Percentiles rank a stretch among this genome's conserved stretches.
These are phyloP conservation scores for Leccinum uliginosum DNA, from an alignment of 768 basidiomycete genomes.

Conservation along the genomic window DNA sequence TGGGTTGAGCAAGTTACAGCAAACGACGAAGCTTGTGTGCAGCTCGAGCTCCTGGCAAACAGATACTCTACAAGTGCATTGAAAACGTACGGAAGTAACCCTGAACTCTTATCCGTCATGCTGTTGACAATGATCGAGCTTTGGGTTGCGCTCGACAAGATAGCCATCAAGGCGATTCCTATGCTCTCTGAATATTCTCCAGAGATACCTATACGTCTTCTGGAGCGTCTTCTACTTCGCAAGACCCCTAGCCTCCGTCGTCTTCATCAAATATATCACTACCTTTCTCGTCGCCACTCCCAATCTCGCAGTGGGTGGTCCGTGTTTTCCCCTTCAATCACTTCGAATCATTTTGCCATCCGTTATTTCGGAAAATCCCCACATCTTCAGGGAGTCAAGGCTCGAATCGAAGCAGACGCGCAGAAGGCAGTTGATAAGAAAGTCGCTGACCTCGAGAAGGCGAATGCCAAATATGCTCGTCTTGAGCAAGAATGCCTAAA, in stretches of 20 bases:
- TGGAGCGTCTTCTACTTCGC: conserved; percentile 25
- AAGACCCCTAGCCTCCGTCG: conserved; percentile 26
- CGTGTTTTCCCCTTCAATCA: conserved; percentile 30
- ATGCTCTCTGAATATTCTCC: conserved; percentile 31
- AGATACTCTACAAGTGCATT: conserved; percentile 26
- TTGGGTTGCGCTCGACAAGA: conserved; percentile 32
- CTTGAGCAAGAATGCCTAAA: conserved; percentile 14
- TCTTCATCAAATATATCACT: conserved; percentile 22
- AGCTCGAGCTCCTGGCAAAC: conserved; percentile 21
- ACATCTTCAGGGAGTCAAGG: conserved; percentile 23
- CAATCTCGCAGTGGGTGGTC: conserved; percentile 18
- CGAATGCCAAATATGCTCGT: conserved; percentile 18
- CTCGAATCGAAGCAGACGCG: conserved; percentile 29
- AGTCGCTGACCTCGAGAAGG: conserved; percentile 22
- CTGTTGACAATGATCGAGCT: conserved; percentile 35
- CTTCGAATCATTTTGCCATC: conserved; percentile 27
- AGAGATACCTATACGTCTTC: conserved; percentile 23
- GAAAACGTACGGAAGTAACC: conserved; percentile 26
- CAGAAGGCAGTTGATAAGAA: conserved; percentile 19
- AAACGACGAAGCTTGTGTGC: conserved; percentile 1
- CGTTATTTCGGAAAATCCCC: conserved; percentile 32
- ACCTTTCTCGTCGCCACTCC: conserved; percentile 10
- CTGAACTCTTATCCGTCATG: conserved; percentile 40
- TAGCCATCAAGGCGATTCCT: conserved; percentile 16
- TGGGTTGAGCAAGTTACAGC: conserved; percentile 26